phyloP scores from a whole-genome alignment of 1,139 yeast species.

The Yamadazyma oceani region DNA sequence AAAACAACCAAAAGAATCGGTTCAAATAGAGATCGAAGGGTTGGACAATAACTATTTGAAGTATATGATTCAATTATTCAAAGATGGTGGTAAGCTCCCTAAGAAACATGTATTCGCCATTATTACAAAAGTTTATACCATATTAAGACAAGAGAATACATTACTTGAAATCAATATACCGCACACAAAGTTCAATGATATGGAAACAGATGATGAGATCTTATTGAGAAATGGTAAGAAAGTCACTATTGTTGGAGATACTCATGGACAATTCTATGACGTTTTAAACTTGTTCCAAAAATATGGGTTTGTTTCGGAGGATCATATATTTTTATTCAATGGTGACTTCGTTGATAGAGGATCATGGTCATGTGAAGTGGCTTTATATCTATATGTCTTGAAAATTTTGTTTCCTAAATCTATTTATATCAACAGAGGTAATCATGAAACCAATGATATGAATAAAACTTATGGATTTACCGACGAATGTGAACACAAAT shows the following conservation, averaged over 20 bases:
- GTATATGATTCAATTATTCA: slow-evolving; percentile 66
- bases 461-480: slow-evolving; percentile 95
- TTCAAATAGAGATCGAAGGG: slow-evolving; percentile 30
- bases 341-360: slow-evolving; percentile 99
- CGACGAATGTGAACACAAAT: slow-evolving; percentile 92
- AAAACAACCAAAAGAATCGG: slow-evolving; percentile 18
- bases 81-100: slow-evolving; percentile 71
- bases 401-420: slow-evolving; percentile 76
- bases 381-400: slow-evolving; percentile 73
- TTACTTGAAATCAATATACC: slow-evolving; percentile 69
- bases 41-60: slow-evolving; percentile 54
- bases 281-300: slow-evolving; percentile 72
- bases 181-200: slow-evolving; percentile 22
- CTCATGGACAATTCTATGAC: slow-evolving; percentile 96
- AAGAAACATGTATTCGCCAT: slow-evolving; percentile 84
- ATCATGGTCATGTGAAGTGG: slow-evolving; percentile 97
- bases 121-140: slow-evolving; percentile 65
- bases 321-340: slow-evolving; percentile 84
- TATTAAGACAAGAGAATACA: slow-evolving; percentile 67
- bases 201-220: slow-evolving; percentile 17
- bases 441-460: slow-evolving; percentile 97
- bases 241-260: slow-evolving; percentile 93
- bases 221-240: slow-evolving; percentile 31
- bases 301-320: slow-evolving; percentile 66
- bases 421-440: slow-evolving; percentile 84